A percentile compares a stretch with the other conserved stretches of the same genome.
These are phyloP conservation scores for Saccharomycopsis hybrid DNA, from an alignment of 1,139 yeast genomes.

Conservation along the genomic window DNA sequence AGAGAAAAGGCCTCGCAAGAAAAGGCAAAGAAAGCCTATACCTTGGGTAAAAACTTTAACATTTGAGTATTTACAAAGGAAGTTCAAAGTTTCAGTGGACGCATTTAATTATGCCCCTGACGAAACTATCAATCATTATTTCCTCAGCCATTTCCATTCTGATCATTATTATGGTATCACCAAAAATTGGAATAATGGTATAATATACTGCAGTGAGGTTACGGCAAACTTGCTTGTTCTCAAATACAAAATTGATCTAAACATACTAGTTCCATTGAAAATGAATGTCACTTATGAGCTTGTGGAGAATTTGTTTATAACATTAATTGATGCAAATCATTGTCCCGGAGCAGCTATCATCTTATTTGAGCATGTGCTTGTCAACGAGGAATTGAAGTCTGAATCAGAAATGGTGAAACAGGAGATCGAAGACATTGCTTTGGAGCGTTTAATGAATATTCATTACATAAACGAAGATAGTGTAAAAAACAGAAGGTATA, in stretches of 20 bases:
- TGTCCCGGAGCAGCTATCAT: conserved; percentile 93
- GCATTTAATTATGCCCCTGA: conserved; percentile 56
- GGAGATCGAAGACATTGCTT: neutral
- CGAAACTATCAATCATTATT: conserved; percentile 42
- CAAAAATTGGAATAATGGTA: conserved; percentile 66
- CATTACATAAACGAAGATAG: neutral
- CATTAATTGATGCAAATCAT: conserved; percentile 79
- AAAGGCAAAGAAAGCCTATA: conserved; percentile 33
- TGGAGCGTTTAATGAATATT: neutral
- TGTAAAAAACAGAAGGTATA: conserved; percentile 15
- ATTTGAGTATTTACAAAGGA: conserved; percentile 30
- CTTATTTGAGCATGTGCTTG: conserved; percentile 53
- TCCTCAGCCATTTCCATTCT: conserved; percentile 79
- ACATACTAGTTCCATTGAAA: conserved; percentile 44
- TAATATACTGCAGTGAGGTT: conserved; percentile 63
- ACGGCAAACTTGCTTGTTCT: conserved; percentile 53
- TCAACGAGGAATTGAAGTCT: no score
- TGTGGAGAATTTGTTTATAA: conserved; percentile 49
- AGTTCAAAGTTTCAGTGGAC: conserved; percentile 50
- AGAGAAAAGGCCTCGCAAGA: conserved; percentile 2
- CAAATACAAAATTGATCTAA: conserved; percentile 49
- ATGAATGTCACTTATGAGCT: conserved; percentile 32
- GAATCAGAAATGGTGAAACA: no score
- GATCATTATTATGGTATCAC: conserved; percentile 89
- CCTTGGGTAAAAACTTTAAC: conserved; percentile 49